Evolutionary conservation across 768 basidiomycete genomes (phyloP).

Genomic region (Mycena metata): DNA sequence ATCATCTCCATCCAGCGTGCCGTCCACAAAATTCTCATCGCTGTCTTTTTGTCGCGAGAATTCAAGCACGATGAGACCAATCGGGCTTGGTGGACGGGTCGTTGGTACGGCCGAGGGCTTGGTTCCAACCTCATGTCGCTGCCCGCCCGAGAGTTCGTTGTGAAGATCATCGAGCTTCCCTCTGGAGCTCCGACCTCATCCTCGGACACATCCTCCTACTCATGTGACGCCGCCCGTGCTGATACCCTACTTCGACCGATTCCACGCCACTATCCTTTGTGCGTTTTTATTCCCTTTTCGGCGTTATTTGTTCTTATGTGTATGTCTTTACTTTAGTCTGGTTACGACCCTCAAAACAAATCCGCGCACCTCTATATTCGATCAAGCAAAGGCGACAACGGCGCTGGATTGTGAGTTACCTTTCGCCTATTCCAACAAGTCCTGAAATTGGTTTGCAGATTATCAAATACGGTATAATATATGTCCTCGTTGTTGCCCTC

Average conservation of each 20-base stretch:
- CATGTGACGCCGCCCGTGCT: slow-evolving; percentile 91
- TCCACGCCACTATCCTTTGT: slow-evolving; percentile 95
- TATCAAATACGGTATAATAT: slow-evolving; percentile 87
- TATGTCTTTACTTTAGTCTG: slow-evolving; percentile 71
- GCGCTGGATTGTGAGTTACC: slow-evolving; percentile 82
- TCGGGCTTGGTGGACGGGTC: slow-evolving; percentile 98
- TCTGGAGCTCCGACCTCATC: slow-evolving; percentile 96
- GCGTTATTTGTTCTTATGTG: slow-evolving; percentile 37
- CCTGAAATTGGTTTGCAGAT: slow-evolving; percentile 58
- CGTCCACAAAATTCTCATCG: slow-evolving; percentile 94
- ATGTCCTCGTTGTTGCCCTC: slow-evolving; percentile 73
- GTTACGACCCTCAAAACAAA: slow-evolving; percentile 95
- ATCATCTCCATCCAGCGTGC: slow-evolving; percentile 94
- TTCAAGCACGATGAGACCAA: slow-evolving; percentile 99
- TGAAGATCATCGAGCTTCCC: slow-evolving; percentile 97
- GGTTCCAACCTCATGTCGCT: slow-evolving; percentile 94
- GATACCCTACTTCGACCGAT: slow-evolving; percentile 91
- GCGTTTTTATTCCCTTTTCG: slow-evolving; percentile 50
- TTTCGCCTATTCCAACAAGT: slow-evolving; percentile 14
- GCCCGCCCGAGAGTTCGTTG: slow-evolving; percentile 95
- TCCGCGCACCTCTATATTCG: slow-evolving; percentile 91
- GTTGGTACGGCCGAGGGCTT: slow-evolving; percentile 96
- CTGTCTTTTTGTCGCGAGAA: slow-evolving; percentile 95
- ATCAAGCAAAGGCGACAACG: slow-evolving; percentile 92
- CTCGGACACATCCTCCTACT: slow-evolving; percentile 90